phyloP scores from a whole-genome alignment of 352 stramenopile species.

The Phytophthora nicotianae region DNA sequence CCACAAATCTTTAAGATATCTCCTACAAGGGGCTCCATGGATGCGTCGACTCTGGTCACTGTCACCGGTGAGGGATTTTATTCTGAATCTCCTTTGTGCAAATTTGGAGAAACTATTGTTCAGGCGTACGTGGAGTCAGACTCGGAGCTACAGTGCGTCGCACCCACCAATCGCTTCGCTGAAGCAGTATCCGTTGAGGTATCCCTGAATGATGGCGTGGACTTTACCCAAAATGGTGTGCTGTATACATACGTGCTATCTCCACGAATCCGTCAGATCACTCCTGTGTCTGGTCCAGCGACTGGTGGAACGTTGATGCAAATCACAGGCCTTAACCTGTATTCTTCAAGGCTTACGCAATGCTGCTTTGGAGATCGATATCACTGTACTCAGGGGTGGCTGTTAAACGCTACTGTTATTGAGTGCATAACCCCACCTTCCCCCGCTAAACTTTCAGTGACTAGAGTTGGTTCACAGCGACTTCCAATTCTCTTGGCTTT shows the following conservation, averaged over 20 bases:
- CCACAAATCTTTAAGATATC: conserved; percentile 50
- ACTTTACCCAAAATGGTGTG: conserved; percentile 81
- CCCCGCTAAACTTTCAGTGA: conserved; percentile 22
- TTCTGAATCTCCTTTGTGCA: conserved; percentile 45
- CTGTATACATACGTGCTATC: conserved; percentile 64
- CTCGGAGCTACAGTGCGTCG: conserved; percentile 45
- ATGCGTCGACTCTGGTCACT: conserved; percentile 63
- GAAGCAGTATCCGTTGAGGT: conserved; percentile 63
- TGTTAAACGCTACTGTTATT: conserved; percentile 38
- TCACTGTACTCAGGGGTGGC: conserved; percentile 43
- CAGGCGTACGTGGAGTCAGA: conserved; percentile 46
- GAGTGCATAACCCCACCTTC: conserved; percentile 44
- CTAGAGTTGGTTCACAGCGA: conserved; percentile 20
- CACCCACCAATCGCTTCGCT: conserved; percentile 40
- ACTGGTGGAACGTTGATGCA: conserved; percentile 59
- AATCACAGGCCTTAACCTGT: conserved; percentile 63
- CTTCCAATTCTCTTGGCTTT: conserved; percentile 70
- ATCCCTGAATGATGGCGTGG: conserved; percentile 88
- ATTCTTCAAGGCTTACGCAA: conserved; percentile 51
- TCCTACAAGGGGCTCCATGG: conserved; percentile 51
- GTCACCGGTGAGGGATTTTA: conserved; percentile 52
- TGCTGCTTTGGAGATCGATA: conserved; percentile 68
- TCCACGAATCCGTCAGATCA: conserved; percentile 54
- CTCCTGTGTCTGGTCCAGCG: conserved; percentile 47
- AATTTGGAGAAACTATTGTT: conserved; percentile 46